Percentiles rank a stretch among this genome's conserved stretches.
phyloP scores from a whole-genome alignment of 495 filamentous ascomycete species.

The Cairneyella variabilis region DNA sequence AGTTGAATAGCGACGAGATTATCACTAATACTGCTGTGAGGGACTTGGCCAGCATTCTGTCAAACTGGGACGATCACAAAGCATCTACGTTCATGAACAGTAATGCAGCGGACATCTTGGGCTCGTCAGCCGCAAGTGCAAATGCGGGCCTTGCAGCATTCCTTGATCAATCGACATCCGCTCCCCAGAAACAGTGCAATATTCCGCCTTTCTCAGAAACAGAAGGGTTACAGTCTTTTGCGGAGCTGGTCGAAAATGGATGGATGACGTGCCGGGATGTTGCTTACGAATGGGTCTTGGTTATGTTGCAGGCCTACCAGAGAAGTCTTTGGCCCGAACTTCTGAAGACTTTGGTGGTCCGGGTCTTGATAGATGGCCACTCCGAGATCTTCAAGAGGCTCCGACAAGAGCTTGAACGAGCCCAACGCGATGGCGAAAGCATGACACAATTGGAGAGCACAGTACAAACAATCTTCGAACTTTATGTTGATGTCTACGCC shows the following conservation, averaged over 20 bases:
- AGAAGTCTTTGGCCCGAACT: constrained; percentile 64
- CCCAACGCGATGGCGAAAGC: not conserved
- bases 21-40: constrained; percentile 34
- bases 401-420: constrained; percentile 37
- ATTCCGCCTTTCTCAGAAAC: constrained; percentile 51
- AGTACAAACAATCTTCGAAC: constrained; percentile 76
- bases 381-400: constrained; percentile 60
- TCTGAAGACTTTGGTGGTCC: constrained; percentile 66
- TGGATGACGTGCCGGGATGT: constrained; percentile 61
- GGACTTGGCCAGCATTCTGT: constrained; percentile 52
- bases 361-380: constrained; percentile 64
- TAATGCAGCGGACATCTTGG: constrained; percentile 40
- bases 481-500: constrained; percentile 83
- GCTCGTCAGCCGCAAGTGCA: constrained; percentile 17
- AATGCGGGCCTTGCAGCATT: constrained; percentile 59
- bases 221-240: constrained; percentile 54
- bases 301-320: constrained; percentile 59
- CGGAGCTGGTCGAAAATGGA: constrained; percentile 45
- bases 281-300: constrained; percentile 60
- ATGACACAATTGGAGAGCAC: constrained; percentile 43
- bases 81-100: constrained; percentile 51
- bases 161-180: constrained; percentile 70
- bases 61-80: constrained; percentile 57
- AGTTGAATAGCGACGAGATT: constrained; percentile 20
- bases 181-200: constrained; percentile 46